Percentiles rank a stretch among this genome's conserved stretches.
phyloP scores from a whole-genome alignment of 1,139 yeast genomes.

The Kurtzmaniella quercitrusa region DNA sequence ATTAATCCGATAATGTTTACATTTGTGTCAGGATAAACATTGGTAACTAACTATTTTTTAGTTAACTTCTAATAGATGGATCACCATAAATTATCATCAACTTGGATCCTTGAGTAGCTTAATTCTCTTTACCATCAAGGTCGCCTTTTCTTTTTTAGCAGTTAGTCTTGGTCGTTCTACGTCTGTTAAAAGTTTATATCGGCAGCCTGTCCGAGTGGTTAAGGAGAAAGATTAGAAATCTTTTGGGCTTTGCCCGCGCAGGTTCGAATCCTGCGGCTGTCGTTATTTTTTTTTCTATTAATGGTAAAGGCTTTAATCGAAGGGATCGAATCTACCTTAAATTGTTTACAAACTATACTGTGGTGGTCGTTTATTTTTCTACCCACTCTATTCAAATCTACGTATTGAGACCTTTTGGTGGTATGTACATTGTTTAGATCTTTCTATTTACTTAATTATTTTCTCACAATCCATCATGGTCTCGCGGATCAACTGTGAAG shows the following conservation, averaged over 20 bases:
- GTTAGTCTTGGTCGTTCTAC: background rate
- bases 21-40: too few species aligned
- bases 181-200: background rate
- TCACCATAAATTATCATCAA: too few species aligned
- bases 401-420: background rate
- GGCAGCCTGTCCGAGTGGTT: slow-evolving; percentile 29
- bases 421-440: background rate
- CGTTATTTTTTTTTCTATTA: slow-evolving; percentile 16
- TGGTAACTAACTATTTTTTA: too few species aligned
- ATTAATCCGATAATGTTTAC: too few species aligned
- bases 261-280: slow-evolving; percentile 38
- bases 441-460: slow-evolving; percentile 4
- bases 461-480: slow-evolving; percentile 21
- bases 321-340: too few species aligned
- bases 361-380: background rate
- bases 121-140: background rate
- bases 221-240: slow-evolving; percentile 35
- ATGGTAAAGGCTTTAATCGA: too few species aligned
- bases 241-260: slow-evolving; percentile 36
- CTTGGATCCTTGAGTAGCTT: too few species aligned
- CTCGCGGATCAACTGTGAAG: slow-evolving; percentile 17
- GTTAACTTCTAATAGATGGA: too few species aligned
- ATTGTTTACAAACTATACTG: background rate
- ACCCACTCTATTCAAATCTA: background rate
- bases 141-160: background rate